Evolutionary conservation across 2,329 filamentous ascomycete species (phyloP).

Genomic region (Aspergillus terreus): DNA sequence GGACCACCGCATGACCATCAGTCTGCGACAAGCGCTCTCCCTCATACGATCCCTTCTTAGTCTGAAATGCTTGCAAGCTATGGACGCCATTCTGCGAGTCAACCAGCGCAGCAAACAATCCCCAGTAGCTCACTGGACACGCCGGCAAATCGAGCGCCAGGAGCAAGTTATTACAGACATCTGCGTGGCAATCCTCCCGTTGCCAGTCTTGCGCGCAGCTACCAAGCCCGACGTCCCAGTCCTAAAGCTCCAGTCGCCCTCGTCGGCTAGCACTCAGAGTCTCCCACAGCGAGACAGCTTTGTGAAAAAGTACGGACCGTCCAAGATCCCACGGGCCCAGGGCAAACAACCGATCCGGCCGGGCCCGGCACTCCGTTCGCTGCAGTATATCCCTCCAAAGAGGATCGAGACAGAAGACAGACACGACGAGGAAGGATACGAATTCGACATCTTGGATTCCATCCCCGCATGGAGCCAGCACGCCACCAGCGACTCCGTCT

Average conservation of each 20-base stretch:
- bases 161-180: conserved; percentile 22
- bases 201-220: conserved; percentile 6
- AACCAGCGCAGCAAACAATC: conserved; percentile 10
- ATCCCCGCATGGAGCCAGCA: not conserved
- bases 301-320: too few species aligned
- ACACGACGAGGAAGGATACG: not conserved
- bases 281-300: too few species aligned
- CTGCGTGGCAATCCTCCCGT: conserved; percentile 17
- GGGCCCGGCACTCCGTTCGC: too few species aligned
- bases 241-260: too few species aligned
- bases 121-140: conserved; percentile 11
- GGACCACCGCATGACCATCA: conserved; percentile 6
- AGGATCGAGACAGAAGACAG: not conserved
- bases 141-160: conserved; percentile 14
- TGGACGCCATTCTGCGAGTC: conserved; percentile 14
- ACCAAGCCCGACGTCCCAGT: not conserved
- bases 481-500: not conserved
- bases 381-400: too few species aligned
- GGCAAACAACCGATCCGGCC: too few species aligned
- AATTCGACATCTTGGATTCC: too few species aligned
- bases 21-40: conserved; percentile 8
- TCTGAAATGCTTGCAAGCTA: conserved; percentile 23
- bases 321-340: too few species aligned
- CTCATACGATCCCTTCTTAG: conserved; percentile 19
- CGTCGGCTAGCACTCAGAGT: too few species aligned